Conservation (phyloP, 2,329 filamentous ascomycete species). For the Colletotrichum sp. region DNA sequence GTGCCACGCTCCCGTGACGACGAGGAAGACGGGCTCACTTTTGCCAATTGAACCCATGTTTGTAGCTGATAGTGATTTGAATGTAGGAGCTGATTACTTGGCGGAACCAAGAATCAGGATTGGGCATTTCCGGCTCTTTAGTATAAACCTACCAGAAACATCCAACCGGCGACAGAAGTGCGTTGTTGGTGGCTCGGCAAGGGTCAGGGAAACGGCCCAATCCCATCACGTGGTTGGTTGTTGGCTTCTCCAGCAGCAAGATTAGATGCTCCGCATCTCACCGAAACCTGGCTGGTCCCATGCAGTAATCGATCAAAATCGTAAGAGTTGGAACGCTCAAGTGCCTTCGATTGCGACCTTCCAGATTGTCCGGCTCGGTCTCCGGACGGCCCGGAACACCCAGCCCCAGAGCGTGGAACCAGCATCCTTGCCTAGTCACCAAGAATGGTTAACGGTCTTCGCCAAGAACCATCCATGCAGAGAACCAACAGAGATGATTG, state of each 20-base stretch:
- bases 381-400: neutral
- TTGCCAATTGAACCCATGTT: neutral
- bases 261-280: neutral
- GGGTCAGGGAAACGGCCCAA: neutral
- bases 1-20: neutral
- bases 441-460: too few species aligned
- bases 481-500: too few species aligned
- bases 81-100: neutral
- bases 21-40: neutral
- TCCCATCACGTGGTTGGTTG: neutral
- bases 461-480: too few species aligned
- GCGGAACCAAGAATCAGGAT: neutral
- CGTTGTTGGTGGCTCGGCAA: neutral
- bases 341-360: neutral
- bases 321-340: neutral
- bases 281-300: neutral
- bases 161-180: neutral
- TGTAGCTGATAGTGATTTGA: neutral
- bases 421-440: neutral
- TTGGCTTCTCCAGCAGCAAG: neutral
- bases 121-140: neutral
- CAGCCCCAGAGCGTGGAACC: neutral
- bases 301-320: neutral
- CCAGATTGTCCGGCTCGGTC: neutral
- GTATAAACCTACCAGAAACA: neutral